Base-by-base conservation (phyloP, 148 eudicot genomes). In the Fagopyrum tataricum region DNA sequence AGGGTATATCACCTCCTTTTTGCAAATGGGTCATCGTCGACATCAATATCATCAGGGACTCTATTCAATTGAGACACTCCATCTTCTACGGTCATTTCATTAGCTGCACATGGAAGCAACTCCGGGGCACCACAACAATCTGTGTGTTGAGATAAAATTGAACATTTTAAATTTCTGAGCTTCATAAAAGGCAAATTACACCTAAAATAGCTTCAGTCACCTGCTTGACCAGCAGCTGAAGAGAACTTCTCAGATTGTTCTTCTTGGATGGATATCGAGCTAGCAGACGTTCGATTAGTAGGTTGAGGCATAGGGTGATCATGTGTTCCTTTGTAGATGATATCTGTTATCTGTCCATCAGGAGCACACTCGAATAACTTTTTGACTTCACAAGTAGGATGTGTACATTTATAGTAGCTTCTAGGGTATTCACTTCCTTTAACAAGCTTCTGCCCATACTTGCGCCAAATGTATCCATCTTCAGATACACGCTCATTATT, bases 291-390 rank as follows among this genome's bases (percentile, higher is more conserved):
- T 71, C 98, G 89, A 23, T 96, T 91, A 76, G 85, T 81, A 78
- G 91, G 90, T 84, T 88, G 97, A 81, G 98, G 97, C 77, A 90
- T 91, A 15, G 97, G 97, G 77, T 95, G 98, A 83, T 91, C 98
- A 79, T 95, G 98, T 52, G 86, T 82, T 26, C 98, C 98, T 79
- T 91, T 95, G 77, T 95, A 95, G 74, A 91, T 88, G 51, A 91
- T 95, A 81, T 95, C 96, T 51, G 87, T 83, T 71, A 95, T 95
- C 72, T 90, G 89, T 51, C 98, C 98, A 76, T 89, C 90, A 20
- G 84, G 91, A 58, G 98, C 76, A 44, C 96, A 90, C 81, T 95
- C 97, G 72, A 95, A 95, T 72, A 95, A 84, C 81, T 95, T 95
- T 84, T 91, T 95, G 37, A 95, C 98, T 81, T 95, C 98, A 78